Evolutionary conservation across 169 alveolate genomes (phyloP).

Genomic region (Eimeria maxima): DNA sequence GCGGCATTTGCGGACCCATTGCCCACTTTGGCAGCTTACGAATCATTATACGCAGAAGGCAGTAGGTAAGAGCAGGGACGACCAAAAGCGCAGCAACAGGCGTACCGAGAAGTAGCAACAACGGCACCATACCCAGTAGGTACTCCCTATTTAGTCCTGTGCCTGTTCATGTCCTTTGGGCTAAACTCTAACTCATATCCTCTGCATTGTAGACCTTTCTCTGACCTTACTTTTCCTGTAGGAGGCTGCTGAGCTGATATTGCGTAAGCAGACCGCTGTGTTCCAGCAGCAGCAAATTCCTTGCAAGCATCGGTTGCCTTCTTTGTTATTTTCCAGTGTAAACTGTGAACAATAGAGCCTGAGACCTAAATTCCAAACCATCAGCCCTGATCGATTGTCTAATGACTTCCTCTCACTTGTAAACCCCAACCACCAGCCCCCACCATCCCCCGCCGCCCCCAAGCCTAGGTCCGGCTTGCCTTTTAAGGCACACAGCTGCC

Average conservation of each 20-base stretch:
- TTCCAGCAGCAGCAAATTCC: slow-evolving; percentile 9
- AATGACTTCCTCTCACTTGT: too few relatives aligned
- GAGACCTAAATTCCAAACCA: background rate
- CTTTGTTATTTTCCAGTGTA: background rate
- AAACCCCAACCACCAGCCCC: background rate
- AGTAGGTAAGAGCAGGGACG: background rate
- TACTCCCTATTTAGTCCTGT: too few relatives aligned
- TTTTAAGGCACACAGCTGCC: slow-evolving; percentile 22
- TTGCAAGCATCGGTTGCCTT: background rate
- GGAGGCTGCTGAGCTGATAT: background rate
- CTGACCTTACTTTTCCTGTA: background rate
- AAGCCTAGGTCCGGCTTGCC: slow-evolving; percentile 41
- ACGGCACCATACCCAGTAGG: background rate
- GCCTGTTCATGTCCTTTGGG: background rate
- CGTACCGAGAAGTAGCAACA: background rate
- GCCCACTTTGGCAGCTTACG: background rate
- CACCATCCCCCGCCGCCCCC: background rate
- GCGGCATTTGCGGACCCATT: background rate
- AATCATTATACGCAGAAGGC: background rate
- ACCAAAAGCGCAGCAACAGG: background rate
- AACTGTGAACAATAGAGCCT: background rate
- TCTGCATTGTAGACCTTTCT: background rate
- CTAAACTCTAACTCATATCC: background rate
- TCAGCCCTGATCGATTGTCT: too few relatives aligned
- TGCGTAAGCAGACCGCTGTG: background rate